phyloP scores from a whole-genome alignment of 2,329 filamentous ascomycete species.

The Neopestalotiopsis sp. region DNA sequence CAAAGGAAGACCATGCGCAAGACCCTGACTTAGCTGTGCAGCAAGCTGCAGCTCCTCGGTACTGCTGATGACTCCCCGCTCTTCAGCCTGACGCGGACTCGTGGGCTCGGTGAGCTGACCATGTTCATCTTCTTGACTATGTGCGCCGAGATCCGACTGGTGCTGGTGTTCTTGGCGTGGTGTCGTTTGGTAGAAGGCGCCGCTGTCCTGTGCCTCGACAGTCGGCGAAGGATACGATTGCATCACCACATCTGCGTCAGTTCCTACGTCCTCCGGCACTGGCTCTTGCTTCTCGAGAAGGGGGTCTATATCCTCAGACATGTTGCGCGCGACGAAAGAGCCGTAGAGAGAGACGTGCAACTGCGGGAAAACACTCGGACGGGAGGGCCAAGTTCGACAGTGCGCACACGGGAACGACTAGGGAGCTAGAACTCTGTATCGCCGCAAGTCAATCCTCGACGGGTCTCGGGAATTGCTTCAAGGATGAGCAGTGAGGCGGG shows the following conservation, averaged over 20 bases:
- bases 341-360: not conserved
- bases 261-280: slow-evolving; percentile 22
- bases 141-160: slow-evolving; percentile 30
- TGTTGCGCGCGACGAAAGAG: slow-evolving; percentile 18
- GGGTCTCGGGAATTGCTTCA: not conserved
- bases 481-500: not conserved
- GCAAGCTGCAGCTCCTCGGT: slow-evolving; percentile 63
- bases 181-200: slow-evolving; percentile 49
- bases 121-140: slow-evolving; percentile 25
- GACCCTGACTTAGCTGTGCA: slow-evolving; percentile 60
- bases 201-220: slow-evolving; percentile 47
- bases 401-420: not conserved
- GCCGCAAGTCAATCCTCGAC: not conserved
- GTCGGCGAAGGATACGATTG: slow-evolving; percentile 52
- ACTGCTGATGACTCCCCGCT: slow-evolving; percentile 46
- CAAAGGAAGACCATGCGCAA: slow-evolving; percentile 55
- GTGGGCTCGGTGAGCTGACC: slow-evolving; percentile 39
- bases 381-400: not conserved
- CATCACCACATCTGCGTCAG: slow-evolving; percentile 33
- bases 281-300: slow-evolving; percentile 30
- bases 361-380: not conserved
- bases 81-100: slow-evolving; percentile 44
- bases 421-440: not conserved
- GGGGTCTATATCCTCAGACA: slow-evolving; percentile 34
- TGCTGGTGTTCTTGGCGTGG: slow-evolving; percentile 29